Conservation (phyloP, 2,329 filamentous ascomycete species). For the Ophiostoma pallidulum region DNA sequence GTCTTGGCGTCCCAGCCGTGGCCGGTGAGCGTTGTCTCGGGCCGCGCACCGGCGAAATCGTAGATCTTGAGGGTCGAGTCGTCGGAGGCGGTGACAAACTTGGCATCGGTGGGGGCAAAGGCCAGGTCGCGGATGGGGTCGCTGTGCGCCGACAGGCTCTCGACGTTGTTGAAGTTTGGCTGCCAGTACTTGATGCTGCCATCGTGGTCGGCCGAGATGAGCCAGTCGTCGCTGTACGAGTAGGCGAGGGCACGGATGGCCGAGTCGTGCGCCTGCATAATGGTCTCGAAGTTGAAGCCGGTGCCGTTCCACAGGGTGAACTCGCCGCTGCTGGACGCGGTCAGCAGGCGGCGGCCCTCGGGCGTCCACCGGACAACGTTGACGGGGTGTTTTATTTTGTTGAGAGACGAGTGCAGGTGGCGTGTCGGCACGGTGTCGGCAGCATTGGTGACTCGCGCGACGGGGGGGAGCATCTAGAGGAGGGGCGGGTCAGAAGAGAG, state of each 20-base stretch:
- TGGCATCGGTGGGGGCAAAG: slow-evolving; percentile 87
- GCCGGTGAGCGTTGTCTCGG: slow-evolving; percentile 78
- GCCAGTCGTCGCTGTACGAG: slow-evolving; percentile 94
- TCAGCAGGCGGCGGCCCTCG: slow-evolving; percentile 82
- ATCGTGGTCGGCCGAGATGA: slow-evolving; percentile 90
- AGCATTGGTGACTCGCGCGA: slow-evolving; percentile 62
- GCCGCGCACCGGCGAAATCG: slow-evolving; percentile 79
- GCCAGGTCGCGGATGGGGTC: slow-evolving; percentile 86
- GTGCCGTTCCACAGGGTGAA: slow-evolving; percentile 99
- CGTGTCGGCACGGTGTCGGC: slow-evolving; percentile 89
- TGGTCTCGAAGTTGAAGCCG: slow-evolving; percentile 98
- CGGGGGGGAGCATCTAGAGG: slow-evolving; percentile 71
- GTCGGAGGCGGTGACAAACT: slow-evolving; percentile 93
- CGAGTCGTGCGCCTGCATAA: slow-evolving; percentile 94
- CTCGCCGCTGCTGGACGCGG: slow-evolving; percentile 90
- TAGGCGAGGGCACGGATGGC: slow-evolving; percentile 77
- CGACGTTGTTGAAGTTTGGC: slow-evolving; percentile 97
- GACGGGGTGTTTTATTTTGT: slow-evolving; percentile 96
- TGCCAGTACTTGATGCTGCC: slow-evolving; percentile 98
- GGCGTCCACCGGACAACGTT: slow-evolving; percentile 98
- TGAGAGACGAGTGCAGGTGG: slow-evolving; percentile 93
- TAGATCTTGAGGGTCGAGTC: slow-evolving; percentile 92
- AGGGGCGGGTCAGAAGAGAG: background rate
- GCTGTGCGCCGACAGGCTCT: slow-evolving; percentile 82
- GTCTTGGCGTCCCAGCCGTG: slow-evolving; percentile 97